A percentile compares a stretch with the other conserved stretches of the same genome.
Evolutionary conservation across 2,329 filamentous ascomycete species (phyloP).

Genomic region (Nothophoma quercina): DNA sequence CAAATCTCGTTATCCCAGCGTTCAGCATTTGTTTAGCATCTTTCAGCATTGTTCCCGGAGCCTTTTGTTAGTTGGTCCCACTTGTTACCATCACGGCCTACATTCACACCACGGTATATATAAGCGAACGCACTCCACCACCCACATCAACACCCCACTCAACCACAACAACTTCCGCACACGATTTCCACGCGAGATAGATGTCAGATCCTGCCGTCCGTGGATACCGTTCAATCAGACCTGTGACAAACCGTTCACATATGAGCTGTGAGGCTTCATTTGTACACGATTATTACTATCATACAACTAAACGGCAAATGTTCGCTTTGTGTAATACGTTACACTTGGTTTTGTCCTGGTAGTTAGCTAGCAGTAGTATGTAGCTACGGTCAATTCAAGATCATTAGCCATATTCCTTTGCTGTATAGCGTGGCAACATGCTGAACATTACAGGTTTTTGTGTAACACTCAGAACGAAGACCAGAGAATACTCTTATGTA

Average conservation of each 20-base stretch:
- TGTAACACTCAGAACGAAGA: too few relatives aligned
- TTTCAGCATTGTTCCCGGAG: conserved; percentile 11
- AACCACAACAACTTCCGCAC: neutral
- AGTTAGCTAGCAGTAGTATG: conserved; percentile 1
- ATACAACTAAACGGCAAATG: neutral
- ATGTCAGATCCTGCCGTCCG: neutral
- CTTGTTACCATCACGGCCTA: neutral
- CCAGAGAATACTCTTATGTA: too few relatives aligned
- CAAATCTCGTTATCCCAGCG: conserved; percentile 9
- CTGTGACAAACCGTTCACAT: neutral
- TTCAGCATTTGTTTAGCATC: conserved; percentile 16
- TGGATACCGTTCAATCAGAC: neutral
- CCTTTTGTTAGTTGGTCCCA: conserved; percentile 4
- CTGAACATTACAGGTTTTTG: neutral
- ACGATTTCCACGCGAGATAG: neutral
- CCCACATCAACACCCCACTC: conserved; percentile 16
- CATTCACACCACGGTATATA: neutral
- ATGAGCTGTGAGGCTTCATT: neutral
- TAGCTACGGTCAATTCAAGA: conserved; percentile 9
- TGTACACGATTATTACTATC: neutral
- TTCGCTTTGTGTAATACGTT: neutral
- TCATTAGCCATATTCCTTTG: neutral
- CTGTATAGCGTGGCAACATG: neutral
- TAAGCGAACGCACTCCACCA: neutral
- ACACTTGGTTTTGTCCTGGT: neutral